Evolutionary conservation across 1,284 basidiomycete species (phyloP), one percentile per base, ranked within the genome.

Genomic region (Ustilago bromivora): DNA sequence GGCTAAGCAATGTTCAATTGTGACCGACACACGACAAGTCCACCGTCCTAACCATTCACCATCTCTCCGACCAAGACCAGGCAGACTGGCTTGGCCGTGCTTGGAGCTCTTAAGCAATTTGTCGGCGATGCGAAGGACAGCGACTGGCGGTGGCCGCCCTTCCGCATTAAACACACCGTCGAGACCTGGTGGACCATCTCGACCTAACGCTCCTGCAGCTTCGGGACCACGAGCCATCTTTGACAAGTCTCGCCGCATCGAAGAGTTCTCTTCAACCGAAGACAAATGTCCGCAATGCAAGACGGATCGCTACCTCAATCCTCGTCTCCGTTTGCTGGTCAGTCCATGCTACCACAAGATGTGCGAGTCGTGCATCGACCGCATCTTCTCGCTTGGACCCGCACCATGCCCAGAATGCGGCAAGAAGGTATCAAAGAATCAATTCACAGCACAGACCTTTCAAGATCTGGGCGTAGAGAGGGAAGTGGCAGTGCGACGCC

Each of bases 341-440:
- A 96, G 95, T 84, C 84, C 83, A 91, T 99, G 97, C 87, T 99
- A 98, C 87, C 97, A 99, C 88, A 98, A 98, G 89, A 96, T 98
- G 96, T 78, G 80, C 59, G 61, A 79, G 43, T 73, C 57, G 15
- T 99, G 97, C 86, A 98, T 99, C 83, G 97, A 99, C 87, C 91
- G 96, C 9, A 87, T 99, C 54, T 99, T 97, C 86, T 96, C 95
- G 1, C 90, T 98, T 2, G 96, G 97, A 4, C 96, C 97, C 0
- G 96, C 95, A 13, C 94, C 95, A 8, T 99, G 97, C 89, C 97
- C 97, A 12, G 92, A 94, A 71, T 99, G 97, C 87, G 91, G 90
- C 59, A 93, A 92, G 81, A 91, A 93, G n/a, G 89, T 98, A 61
- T 89, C 97, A 36, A 99, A 98, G 86, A 90, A 94, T 49, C 94